Evolutionary conservation across 305 asterid genomes (phyloP).

Genomic region (Ajuga reptans): DNA sequence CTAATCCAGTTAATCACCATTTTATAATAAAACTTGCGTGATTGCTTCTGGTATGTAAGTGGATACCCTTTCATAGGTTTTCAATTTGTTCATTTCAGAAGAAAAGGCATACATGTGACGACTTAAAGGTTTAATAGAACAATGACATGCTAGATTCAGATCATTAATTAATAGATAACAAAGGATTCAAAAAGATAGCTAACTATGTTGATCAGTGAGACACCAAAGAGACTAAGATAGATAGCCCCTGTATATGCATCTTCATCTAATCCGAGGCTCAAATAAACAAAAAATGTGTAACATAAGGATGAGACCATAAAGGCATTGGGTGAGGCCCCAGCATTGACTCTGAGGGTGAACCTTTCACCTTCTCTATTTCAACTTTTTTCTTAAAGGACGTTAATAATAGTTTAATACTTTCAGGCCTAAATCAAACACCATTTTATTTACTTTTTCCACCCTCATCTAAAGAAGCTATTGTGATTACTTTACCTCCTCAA

Average conservation of each 20-base stretch:
- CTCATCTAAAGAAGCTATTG: not conserved
- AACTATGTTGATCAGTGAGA: not conserved
- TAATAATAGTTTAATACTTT: not conserved
- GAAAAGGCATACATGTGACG: not conserved
- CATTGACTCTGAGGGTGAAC: not conserved
- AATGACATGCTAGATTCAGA: not conserved
- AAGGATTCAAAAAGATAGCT: not conserved
- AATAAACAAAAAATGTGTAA: not conserved
- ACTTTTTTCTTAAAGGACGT: not conserved
- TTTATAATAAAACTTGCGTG: not conserved
- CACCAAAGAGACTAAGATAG: not conserved
- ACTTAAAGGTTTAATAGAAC: not conserved
- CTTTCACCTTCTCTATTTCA: not conserved
- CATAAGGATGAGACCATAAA: not conserved
- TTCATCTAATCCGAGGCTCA: not conserved
- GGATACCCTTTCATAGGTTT: not conserved
- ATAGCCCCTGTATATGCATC: not conserved
- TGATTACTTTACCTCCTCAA: slow-evolving; percentile 68
- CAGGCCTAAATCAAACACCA: not conserved
- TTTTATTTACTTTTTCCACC: not conserved
- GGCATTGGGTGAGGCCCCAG: not conserved
- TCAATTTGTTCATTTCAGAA: not conserved
- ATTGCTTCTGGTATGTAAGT: not conserved
- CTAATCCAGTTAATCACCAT: not conserved
- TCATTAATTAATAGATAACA: not conserved